Base-by-base conservation (phyloP, 169 alveolate species). In the Eimeria falciformis region DNA sequence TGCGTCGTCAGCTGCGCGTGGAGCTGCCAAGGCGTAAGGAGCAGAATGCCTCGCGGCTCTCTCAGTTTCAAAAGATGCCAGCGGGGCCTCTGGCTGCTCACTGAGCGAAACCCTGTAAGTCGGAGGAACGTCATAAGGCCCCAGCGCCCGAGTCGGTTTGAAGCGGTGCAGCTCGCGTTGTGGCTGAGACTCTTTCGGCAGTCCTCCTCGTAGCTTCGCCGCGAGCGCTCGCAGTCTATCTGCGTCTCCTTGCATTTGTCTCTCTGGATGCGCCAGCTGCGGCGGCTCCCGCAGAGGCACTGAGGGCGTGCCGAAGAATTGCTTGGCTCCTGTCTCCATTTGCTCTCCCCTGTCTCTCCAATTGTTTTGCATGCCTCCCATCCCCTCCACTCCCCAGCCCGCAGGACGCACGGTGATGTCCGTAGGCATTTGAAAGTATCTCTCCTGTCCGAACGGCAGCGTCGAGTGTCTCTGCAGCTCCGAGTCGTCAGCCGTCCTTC, bases 201-300 rank as follows among this genome's bases (percentile, higher is more conserved):
- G n/a, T n/a, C n/a, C n/a, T n/a, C 86, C 86, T 40, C 86, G 33
- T 21, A 58, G 86, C 65, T 56, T 40, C 86, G 46, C 46, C 66
- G 86, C 86, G 12, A 77, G 50, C 27, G 5, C 66, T 7, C 12
- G 66, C 5, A 77, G 65, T 7, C 23, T 46, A 58, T 47, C 45
- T 2, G 25, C 12, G 21, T 18, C 53, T 25, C 7, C 50, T 65
- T 46, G 18, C 47, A n/a, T 45, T 25, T 58, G 40, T 58, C 68
- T 23, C 25, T 4, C 27, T 6, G 7, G 66, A 1, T 21, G 43
- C 50, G 12, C 47, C 68, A 45, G 86, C 7, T 27, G 14, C 14
- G 21, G 11, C 68, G 37, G 47, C 2, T 45, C 45, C 68, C 25
- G 14, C 12, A 11, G 5, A 23, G 86, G 68, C 25, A 46, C 17